Evolutionary conservation across 768 basidiomycete genomes (phyloP).

Genomic region (Suillus variegatus): DNA sequence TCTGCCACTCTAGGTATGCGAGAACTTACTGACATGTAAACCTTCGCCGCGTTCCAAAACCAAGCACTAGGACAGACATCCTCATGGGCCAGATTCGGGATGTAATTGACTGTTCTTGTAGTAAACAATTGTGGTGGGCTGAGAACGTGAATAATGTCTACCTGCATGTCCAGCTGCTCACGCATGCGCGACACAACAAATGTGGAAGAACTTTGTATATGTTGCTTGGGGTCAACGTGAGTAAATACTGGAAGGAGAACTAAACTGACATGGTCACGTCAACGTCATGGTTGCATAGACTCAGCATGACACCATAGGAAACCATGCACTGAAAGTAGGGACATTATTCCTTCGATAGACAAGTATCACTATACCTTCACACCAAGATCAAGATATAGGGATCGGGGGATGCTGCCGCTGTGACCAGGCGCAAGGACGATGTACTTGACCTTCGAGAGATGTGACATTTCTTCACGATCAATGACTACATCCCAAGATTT

Average conservation of each 20-base stretch:
- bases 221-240: slow-evolving; percentile 10
- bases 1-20: background rate
- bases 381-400: slow-evolving; percentile 45
- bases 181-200: slow-evolving; percentile 24
- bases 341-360: background rate
- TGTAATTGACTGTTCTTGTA: slow-evolving; percentile 23
- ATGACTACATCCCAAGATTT: slow-evolving; percentile 46
- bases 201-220: slow-evolving; percentile 31
- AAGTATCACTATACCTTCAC: slow-evolving; percentile 36
- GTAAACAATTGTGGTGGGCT: background rate
- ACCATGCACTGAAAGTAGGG: slow-evolving; percentile 33
- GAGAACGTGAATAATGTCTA: slow-evolving; percentile 2
- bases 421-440: slow-evolving; percentile 59
- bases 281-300: slow-evolving; percentile 30
- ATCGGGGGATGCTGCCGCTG: slow-evolving; percentile 46
- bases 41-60: slow-evolving; percentile 37
- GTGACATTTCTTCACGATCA: slow-evolving; percentile 30
- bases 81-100: slow-evolving; percentile 38
- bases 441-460: slow-evolving; percentile 44
- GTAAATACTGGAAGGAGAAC: slow-evolving; percentile 23
- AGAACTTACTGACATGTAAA: slow-evolving; percentile 36
- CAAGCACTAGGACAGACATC: slow-evolving; percentile 36
- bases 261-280: slow-evolving; percentile 26
- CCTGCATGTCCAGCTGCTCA: slow-evolving; percentile 15
- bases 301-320: slow-evolving; percentile 40